Percentiles rank a stretch among this genome's conserved stretches.
phyloP scores from a whole-genome alignment of 176 grass and related monocot species.

The Musa itinerans region DNA sequence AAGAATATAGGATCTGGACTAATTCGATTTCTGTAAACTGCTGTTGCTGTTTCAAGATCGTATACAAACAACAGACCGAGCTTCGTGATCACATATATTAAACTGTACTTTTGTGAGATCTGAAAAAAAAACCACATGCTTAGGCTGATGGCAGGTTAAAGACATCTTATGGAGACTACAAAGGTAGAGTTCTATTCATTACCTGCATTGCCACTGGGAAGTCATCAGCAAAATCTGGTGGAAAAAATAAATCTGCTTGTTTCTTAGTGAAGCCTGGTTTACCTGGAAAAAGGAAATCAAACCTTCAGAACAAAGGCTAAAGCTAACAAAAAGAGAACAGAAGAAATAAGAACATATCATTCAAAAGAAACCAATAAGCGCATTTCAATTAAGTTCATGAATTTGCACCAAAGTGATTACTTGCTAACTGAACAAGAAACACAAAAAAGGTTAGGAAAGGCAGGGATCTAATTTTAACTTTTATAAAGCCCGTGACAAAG shows the following conservation, averaged over 20 bases:
- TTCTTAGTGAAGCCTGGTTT: conserved; percentile 96
- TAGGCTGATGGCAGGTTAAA: too few species aligned
- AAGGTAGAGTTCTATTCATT: not conserved
- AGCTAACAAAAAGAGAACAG: not conserved
- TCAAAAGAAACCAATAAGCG: too few species aligned
- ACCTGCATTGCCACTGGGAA: conserved; percentile 99
- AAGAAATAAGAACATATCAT: too few species aligned
- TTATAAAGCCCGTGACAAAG: too few species aligned
- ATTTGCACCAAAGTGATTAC: too few species aligned
- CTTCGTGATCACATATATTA: conserved; percentile 92
- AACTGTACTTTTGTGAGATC: conserved; percentile 96
- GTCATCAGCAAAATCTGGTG: conserved; percentile 93
- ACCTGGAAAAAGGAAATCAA: conserved; percentile 32
- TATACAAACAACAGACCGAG: conserved; percentile 96
- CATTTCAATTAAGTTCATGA: too few species aligned
- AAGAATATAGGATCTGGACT: conserved; percentile 98
- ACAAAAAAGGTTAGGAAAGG: too few species aligned
- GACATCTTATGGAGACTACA: not conserved
- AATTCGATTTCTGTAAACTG: conserved; percentile 98
- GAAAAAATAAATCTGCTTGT: conserved; percentile 91
- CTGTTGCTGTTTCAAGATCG: conserved; percentile 81
- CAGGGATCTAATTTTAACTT: too few species aligned
- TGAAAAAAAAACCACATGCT: conserved; percentile 1
- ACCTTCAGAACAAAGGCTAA: not conserved
- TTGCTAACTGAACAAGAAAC: too few species aligned